Evolutionary conservation across 306 rosid genomes (phyloP), one percentile per base, ranked within the genome.

Genomic region (Rosa rugosa): DNA sequence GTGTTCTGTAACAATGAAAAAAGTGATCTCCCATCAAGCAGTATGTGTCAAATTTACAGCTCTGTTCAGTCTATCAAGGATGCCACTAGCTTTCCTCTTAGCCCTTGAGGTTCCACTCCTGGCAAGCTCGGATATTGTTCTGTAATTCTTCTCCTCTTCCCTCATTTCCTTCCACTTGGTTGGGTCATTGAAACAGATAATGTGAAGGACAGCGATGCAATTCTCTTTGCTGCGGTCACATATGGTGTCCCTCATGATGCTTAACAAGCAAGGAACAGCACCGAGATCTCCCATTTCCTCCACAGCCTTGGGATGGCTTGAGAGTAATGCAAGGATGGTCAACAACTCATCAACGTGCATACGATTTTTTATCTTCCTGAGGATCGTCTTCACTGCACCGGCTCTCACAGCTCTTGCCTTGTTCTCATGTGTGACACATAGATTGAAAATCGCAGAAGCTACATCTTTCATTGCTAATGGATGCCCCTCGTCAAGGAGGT

Each of bases 41-140:
- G 97, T 92, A 83, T 92, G 97, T 45, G 97, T 89, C 77, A 89
- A 86, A 86, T 92, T 85, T 71, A 92, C 90, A 79, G 78, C 85
- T 83, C 91, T 86, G 88, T 92, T 87, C 77, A 94, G 77, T 84
- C 98, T 89, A 79, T 90, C 98, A n/a, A 94, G 94, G 78, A 94
- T 89, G 80, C 94, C 93, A 79, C 79, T 85, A 67, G 98, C 98
- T 79, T 94, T 92, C 41, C 97, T 90, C 83, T 91, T 90, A 10
- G 98, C 97, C 84, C 98, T 92, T 73, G 98, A 88, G 67, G 97
- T 94, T 82, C 98, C 98, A 85, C 77, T 92, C 80, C 80, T 74
- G 71, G 93, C 87, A 62, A 94, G 89, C 77, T 89, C 91, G 14
- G 98, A 88, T 64, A 94, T 84, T 40, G 94, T 90, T 84, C 92